Base-by-base conservation (phyloP, 1,284 basidiomycete species). In the Papiliotrema nemorosa region DNA sequence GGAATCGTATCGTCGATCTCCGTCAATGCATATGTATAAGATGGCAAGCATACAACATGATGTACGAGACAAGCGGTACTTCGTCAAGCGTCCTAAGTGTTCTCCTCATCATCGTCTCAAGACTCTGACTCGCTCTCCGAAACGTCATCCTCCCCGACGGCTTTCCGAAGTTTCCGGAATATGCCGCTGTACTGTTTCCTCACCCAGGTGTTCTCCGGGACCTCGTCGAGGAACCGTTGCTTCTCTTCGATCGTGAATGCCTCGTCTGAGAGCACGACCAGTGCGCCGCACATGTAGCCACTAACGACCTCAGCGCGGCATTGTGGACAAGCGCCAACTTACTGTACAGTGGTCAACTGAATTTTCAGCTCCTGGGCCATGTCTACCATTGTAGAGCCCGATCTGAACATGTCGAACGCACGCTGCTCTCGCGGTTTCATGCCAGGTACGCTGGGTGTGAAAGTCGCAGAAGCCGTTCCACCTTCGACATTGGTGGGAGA, bases 341-440 rank as follows among this genome's bases (percentile, higher is more conserved):
- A 67, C 65, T 57, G 49, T 12, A 53, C 50, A 9, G 65, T 66
- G 16, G 39, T 55, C 21, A 47, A 33, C 39, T 60, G 58, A 4
- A 66, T 57, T 12, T 50, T 37, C 33, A 53, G 47, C 14, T 49
- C 26, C 24, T 45, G 35, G 0, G 57, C 58, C 14, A 66, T 59
- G 31, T 56, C 52, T 1, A 38, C 48, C 2, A 60, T 44, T 3
- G 37, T 52, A 45, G 52, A 39, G 2, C 64, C 62, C 18, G 44
- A 40, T 22, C 49, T 31, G 46, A 62, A 67, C 2, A 58, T 42
- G 29, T 40, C 44, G 42, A 64, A 47, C 3, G 64, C 62, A 5
- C 52, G 48, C 33, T 54, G 36, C 47, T 61, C 50, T 18, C 57
- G 53, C 7, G 59, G 59, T 42, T 36, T 34, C 3, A 21, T 18